phyloP scores from a whole-genome alignment of 192 early-diverging fungal genomes.

The Thamnidium elegans region DNA sequence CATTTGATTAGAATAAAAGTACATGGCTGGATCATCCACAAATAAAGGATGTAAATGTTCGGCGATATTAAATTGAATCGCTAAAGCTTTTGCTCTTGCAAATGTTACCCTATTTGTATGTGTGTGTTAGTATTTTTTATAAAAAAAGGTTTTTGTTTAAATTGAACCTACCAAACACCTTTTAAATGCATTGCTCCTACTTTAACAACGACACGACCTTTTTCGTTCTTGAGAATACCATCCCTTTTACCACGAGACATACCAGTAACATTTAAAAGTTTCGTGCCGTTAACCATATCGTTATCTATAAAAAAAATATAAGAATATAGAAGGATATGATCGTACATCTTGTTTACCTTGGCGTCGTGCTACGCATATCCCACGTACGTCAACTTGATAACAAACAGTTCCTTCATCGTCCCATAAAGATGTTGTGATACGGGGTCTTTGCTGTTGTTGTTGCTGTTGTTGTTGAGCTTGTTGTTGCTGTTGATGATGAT shows the following conservation, averaged over 20 bases:
- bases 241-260: conserved; percentile 72
- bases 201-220: conserved; percentile 65
- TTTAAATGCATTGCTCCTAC: conserved; percentile 69
- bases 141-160: neutral
- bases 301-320: conserved; percentile 47
- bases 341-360: conserved; percentile 27
- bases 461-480: neutral
- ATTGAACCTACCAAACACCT: conserved; percentile 57
- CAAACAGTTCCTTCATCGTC: conserved; percentile 67
- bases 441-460: conserved; percentile 10
- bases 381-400: conserved; percentile 62
- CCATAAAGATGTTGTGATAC: conserved; percentile 57
- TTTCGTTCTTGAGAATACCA: conserved; percentile 68
- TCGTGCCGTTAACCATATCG: conserved; percentile 71
- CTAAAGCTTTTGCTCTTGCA: conserved; percentile 58
- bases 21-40: conserved; percentile 67
- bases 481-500: neutral
- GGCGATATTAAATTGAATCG: conserved; percentile 70
- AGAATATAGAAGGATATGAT: neutral
- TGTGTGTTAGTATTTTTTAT: conserved; percentile 7
- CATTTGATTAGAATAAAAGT: conserved; percentile 46
- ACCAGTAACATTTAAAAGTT: conserved; percentile 65
- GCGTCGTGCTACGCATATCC: conserved; percentile 61
- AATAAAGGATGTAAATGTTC: conserved; percentile 72
- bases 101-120: conserved; percentile 50